These are phyloP conservation scores for Amphicarpaea edgeworthii DNA, from an alignment of 306 rosid genomes.

Conservation along the genomic window DNA sequence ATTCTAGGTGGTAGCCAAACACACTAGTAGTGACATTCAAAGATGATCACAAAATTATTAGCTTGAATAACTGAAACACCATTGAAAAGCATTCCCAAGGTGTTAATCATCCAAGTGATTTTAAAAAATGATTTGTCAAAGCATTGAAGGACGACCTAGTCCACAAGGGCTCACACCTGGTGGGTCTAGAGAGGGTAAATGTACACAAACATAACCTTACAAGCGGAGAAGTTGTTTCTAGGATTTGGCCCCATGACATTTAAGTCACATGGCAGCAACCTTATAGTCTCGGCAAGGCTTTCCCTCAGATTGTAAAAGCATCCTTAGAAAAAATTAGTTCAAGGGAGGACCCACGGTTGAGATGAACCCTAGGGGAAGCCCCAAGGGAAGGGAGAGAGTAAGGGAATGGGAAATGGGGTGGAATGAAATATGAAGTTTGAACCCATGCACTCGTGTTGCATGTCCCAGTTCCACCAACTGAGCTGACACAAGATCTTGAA, in stretches of 20 bases:
- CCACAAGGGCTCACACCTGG: not conserved
- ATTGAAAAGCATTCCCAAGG: slow-evolving; percentile 4
- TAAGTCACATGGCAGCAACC: not conserved
- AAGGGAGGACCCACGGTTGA: slow-evolving; percentile 17
- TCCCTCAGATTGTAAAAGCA: not conserved
- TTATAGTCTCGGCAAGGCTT: not conserved
- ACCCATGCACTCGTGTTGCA: slow-evolving; percentile 8
- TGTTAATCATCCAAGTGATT: slow-evolving; percentile 15
- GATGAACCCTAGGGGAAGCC: not conserved
- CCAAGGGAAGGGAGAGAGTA: not conserved
- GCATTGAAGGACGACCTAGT: not conserved
- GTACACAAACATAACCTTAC: not conserved
- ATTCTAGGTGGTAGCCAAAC: too few species aligned
- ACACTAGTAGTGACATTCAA: slow-evolving; percentile 28
- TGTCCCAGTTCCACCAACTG: slow-evolving; percentile 10
- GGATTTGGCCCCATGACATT: not conserved
- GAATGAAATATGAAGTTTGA: slow-evolving; percentile 30
- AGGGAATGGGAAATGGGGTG: slow-evolving; percentile 1
- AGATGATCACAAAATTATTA: slow-evolving; percentile 35
- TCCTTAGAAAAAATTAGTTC: slow-evolving; percentile 8
- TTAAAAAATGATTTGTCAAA: not conserved
- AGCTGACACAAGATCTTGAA: slow-evolving; percentile 3
- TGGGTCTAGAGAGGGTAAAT: not conserved
- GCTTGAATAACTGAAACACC: slow-evolving; percentile 17
- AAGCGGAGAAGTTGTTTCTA: not conserved